Percentiles rank a stretch among this genome's conserved stretches.
Conservation (phyloP, 768 basidiomycete species). For the Cyathus striatus region DNA sequence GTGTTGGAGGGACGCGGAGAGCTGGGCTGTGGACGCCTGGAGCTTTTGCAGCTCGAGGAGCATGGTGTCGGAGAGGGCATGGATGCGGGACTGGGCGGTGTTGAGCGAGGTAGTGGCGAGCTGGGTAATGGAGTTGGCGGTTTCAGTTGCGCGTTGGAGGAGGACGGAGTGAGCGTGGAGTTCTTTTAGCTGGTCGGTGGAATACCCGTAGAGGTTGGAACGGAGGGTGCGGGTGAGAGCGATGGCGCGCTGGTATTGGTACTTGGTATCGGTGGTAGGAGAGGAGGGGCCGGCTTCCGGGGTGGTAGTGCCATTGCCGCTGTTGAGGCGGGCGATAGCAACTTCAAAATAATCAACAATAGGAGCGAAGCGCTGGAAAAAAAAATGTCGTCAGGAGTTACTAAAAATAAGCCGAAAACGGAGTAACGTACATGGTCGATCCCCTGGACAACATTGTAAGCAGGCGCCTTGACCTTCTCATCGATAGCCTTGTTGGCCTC, state of each 20-base stretch:
- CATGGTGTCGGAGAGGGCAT: slow-evolving; percentile 62
- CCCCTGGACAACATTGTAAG: slow-evolving; percentile 53
- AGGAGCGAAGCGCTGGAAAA: slow-evolving; percentile 59
- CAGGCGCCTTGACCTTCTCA: slow-evolving; percentile 60
- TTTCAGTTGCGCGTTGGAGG: slow-evolving; percentile 65
- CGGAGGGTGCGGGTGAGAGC: slow-evolving; percentile 59
- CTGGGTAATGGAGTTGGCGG: slow-evolving; percentile 56
- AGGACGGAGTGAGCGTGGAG: slow-evolving; percentile 61
- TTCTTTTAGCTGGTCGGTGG: slow-evolving; percentile 67
- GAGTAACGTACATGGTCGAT: slow-evolving; percentile 62
- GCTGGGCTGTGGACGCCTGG: slow-evolving; percentile 49
- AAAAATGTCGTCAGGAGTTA: slow-evolving; percentile 6
- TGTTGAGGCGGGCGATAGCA: slow-evolving; percentile 44
- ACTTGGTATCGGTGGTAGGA: slow-evolving; percentile 49
- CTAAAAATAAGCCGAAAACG: slow-evolving; percentile 10
- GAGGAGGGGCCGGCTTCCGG: slow-evolving; percentile 42
- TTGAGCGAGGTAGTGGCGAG: slow-evolving; percentile 54
- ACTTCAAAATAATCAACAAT: slow-evolving; percentile 68
- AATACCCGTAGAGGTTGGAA: slow-evolving; percentile 59
- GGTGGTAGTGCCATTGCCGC: too few species aligned
- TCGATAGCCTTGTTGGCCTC: slow-evolving; percentile 60
- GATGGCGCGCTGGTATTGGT: slow-evolving; percentile 74
- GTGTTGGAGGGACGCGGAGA: slow-evolving; percentile 38
- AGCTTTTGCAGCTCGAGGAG: slow-evolving; percentile 62
- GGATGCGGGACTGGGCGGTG: slow-evolving; percentile 51